These are phyloP conservation scores for Cytospora piceae DNA, from an alignment of 2,329 filamentous ascomycete species.

Conservation along the genomic window DNA sequence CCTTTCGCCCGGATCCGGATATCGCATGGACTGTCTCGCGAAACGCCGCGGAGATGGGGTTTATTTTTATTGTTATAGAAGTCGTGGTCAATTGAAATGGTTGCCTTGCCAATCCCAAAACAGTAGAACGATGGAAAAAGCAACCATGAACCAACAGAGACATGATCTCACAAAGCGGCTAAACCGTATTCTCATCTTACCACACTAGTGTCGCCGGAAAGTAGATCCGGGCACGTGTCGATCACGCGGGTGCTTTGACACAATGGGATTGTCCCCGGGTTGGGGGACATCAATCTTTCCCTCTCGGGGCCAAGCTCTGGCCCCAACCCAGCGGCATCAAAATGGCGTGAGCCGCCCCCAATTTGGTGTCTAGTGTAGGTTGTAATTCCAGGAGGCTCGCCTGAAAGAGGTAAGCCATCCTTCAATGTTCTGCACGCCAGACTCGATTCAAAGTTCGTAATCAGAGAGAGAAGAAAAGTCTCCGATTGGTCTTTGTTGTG, in stretches of 20 bases:
- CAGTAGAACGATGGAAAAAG: too few relatives aligned
- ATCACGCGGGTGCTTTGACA: conserved; percentile 21
- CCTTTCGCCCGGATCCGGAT: background rate
- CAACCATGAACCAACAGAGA: background rate
- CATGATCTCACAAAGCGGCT: background rate
- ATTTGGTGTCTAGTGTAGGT: background rate
- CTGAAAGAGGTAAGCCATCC: conserved; percentile 21
- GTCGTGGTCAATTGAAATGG: background rate
- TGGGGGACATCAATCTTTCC: background rate
- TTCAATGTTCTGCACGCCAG: conserved; percentile 12
- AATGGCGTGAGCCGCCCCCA: conserved; percentile 15
- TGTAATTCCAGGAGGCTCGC: conserved; percentile 11
- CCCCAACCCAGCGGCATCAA: conserved; percentile 18
- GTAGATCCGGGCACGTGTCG: conserved; percentile 22
- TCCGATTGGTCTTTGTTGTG: background rate
- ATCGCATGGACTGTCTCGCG: background rate
- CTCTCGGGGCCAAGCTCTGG: conserved; percentile 3
- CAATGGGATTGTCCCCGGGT: conserved; percentile 22
- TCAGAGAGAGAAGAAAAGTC: background rate
- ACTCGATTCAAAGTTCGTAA: background rate
- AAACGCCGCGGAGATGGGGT: too few relatives aligned
- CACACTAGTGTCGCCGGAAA: conserved; percentile 12
- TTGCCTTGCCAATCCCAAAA: background rate
- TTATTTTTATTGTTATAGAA: background rate
- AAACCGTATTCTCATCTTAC: conserved; percentile 4